Base-by-base conservation (phyloP, 305 asterid species). In the Andrographis paniculata region DNA sequence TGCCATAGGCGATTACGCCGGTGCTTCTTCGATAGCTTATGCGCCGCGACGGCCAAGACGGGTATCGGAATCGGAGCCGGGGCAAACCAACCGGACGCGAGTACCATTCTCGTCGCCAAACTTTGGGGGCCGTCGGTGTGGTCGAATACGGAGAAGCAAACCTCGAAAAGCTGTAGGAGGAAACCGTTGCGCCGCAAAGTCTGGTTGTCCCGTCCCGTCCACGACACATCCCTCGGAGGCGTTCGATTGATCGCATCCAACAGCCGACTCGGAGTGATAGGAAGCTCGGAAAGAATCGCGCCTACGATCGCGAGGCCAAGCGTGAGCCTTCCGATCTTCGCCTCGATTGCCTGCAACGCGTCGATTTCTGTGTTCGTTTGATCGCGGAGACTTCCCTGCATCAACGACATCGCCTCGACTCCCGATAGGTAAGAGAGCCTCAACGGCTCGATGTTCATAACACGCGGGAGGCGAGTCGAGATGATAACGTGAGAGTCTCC, bases 1-100 rank as follows among this genome's bases (percentile, higher is more conserved):
- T 70, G 72, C 95, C 91, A 91, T 20, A 71, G 30, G 20, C 56
- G 60, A 1, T 62, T n/a, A n/a, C n/a, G 82, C 17, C 58, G 91
- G 48, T 67, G 85, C 42, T 91, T 91, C 67, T 83, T 85, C 0
- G 95, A 95, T 53, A 86, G 70, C 66, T 80, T 78, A 31, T 75
- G 65, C 0, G 95, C 99, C 3, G 99, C 94, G 13, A 65, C 49
- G 13, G 95, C 84, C 62, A 91, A 64, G 41, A 83, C 57, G 52
- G 78, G 33, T n/a, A 77, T 50, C 0, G 87, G 95, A 30, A 80
- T 63, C 0, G 89, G 85, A 9, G 85, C 62, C 0, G 99, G 95
- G 42, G 94, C 99, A 23, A 83, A 91, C 96, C 95, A 91, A 42
- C 95, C 94, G 19, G 85, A 73, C 8, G 93, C 89, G 4, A 91